A percentile compares a stretch with the other conserved stretches of the same genome.
phyloP scores from a whole-genome alignment of 2,329 filamentous ascomycete species.

The Stachybotrys elegans region DNA sequence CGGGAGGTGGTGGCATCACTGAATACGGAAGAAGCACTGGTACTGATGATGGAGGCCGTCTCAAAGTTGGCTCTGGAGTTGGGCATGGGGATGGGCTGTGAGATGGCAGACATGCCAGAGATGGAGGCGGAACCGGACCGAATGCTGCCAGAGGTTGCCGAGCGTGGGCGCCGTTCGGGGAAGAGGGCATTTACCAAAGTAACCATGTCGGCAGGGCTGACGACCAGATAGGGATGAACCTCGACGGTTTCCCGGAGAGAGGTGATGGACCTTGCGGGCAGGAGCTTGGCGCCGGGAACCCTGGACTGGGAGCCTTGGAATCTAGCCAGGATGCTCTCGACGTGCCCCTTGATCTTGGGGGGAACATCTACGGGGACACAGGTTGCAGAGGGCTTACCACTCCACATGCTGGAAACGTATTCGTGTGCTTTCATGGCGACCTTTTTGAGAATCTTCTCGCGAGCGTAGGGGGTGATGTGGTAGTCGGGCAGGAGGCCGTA shows the following conservation, averaged over 20 bases:
- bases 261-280: slow-evolving; percentile 67
- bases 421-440: slow-evolving; percentile 77
- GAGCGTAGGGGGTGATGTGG: slow-evolving; percentile 85
- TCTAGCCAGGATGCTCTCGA: slow-evolving; percentile 65
- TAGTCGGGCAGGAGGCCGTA: slow-evolving; percentile 78
- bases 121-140: slow-evolving; percentile 63
- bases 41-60: slow-evolving; percentile 66
- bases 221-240: slow-evolving; percentile 72
- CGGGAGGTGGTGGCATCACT: slow-evolving; percentile 65
- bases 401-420: slow-evolving; percentile 75
- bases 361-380: slow-evolving; percentile 43
- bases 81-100: slow-evolving; percentile 60
- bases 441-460: slow-evolving; percentile 75
- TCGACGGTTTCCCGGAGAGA: slow-evolving; percentile 71
- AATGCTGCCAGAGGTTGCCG: slow-evolving; percentile 55
- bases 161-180: slow-evolving; percentile 65
- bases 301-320: slow-evolving; percentile 52
- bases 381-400: slow-evolving; percentile 55
- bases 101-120: slow-evolving; percentile 64
- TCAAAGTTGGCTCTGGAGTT: slow-evolving; percentile 54
- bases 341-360: slow-evolving; percentile 58
- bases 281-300: slow-evolving; percentile 50
- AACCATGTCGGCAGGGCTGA: slow-evolving; percentile 73
- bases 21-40: slow-evolving; percentile 65
- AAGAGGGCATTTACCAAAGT: slow-evolving; percentile 81